Evolutionary conservation across 768 basidiomycete species (phyloP).

Genomic region (Termitomyces sp.): DNA sequence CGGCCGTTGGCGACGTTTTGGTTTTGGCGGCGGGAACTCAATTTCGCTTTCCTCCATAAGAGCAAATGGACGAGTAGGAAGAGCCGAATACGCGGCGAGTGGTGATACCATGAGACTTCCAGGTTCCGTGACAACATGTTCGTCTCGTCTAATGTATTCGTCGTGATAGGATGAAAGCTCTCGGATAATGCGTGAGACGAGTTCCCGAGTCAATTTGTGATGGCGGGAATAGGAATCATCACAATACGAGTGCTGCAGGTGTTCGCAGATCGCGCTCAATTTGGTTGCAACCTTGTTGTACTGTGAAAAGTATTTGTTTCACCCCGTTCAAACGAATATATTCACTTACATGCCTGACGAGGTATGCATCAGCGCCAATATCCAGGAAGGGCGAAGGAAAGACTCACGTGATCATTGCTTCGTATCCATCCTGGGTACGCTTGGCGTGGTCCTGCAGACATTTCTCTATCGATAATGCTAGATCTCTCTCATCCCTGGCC

Average conservation of each 20-base stretch:
- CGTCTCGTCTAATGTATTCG: constrained; percentile 24
- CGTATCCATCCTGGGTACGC: constrained; percentile 38
- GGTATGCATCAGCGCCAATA: constrained; percentile 1
- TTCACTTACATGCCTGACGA: constrained; percentile 26
- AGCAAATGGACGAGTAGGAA: constrained; percentile 21
- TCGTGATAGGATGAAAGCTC: constrained; percentile 24
- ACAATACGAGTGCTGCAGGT: not conserved
- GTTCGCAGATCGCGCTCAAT: constrained; percentile 21
- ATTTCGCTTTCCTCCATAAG: constrained; percentile 30
- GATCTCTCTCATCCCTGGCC: constrained; percentile 46
- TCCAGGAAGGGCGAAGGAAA: not conserved
- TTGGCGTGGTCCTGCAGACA: constrained; percentile 49
- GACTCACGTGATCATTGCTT: constrained; percentile 35
- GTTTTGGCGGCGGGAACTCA: not conserved
- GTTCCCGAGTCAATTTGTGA: constrained; percentile 3
- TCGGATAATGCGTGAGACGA: constrained; percentile 9
- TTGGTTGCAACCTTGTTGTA: constrained; percentile 29
- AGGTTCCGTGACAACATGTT: constrained; percentile 27
- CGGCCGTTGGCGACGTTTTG: constrained; percentile 1
- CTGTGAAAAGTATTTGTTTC: constrained; percentile 14
- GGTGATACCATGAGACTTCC: constrained; percentile 36
- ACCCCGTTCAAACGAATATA: not conserved
- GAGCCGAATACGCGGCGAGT: constrained; percentile 27
- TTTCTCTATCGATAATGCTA: constrained; percentile 44
- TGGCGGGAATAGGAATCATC: not conserved